Base-by-base conservation (phyloP, 73 alveolate species). In the Symbiodinium natans region DNA sequence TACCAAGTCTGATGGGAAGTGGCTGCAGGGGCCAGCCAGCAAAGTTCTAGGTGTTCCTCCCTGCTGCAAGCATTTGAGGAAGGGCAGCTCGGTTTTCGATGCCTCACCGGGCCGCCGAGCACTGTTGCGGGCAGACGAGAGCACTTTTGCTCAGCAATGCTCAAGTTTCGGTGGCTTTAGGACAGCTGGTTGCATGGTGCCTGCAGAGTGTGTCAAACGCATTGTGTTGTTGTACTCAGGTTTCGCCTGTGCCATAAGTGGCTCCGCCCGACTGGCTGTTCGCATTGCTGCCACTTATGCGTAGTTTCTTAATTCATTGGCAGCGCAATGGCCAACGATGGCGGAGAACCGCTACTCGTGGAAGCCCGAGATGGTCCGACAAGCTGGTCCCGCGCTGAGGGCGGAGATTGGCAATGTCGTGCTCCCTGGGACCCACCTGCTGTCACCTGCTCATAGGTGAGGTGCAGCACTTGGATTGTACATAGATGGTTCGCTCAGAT, bases 161-260 rank as follows among this genome's bases (percentile, higher is more conserved):
- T n/a, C n/a, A n/a, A n/a, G n/a, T n/a, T n/a, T n/a, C n/a, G n/a
- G n/a, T n/a, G n/a, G n/a, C n/a, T n/a, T n/a, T n/a, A n/a, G n/a
- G n/a, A n/a, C n/a, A n/a, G n/a, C n/a, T n/a, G n/a, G n/a, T n/a
- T n/a, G n/a, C n/a, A n/a, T n/a, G n/a, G n/a, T n/a, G n/a, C n/a
- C n/a, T n/a, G n/a, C n/a, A n/a, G n/a, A n/a, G n/a, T n/a, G n/a
- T n/a, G n/a, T n/a, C n/a, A n/a, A n/a, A n/a, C n/a, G n/a, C n/a
- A n/a, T 46, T 46, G 59, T 46, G 59, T 46, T 9, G 59, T 46
- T 46, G 59, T 31, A 15, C 80, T 25, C 39, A 63, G 80, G 80
- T 63, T 63, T 63, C 80, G 80, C 11, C 80, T 63, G 29, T 63
- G 80, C 80, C 80, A 63, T 36, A 63, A 63, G 80, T 27, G 80